Conservation (phyloP, 2,329 filamentous ascomycete genomes). For the Trichophyton benhamiae region DNA sequence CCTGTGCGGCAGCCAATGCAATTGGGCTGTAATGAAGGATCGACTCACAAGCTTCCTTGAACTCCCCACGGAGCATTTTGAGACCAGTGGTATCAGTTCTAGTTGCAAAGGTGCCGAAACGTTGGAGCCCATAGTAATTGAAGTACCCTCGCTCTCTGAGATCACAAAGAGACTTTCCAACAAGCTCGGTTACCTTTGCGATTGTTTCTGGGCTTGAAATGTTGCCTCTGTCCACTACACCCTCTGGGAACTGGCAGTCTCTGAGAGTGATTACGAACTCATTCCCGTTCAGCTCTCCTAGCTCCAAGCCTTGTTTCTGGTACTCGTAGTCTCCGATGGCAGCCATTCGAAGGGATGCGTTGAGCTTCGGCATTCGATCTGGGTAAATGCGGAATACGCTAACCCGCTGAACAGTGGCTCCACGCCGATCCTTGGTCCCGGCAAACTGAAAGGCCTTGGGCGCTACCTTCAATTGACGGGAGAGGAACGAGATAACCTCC, state of each 20-base stretch:
- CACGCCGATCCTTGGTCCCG: conserved; percentile 82
- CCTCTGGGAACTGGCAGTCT: conserved; percentile 56
- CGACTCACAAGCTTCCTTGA: conserved; percentile 63
- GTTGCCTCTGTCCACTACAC: conserved; percentile 13
- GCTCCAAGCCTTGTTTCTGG: conserved; percentile 55
- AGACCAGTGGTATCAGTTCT: conserved; percentile 77
- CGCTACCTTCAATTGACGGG: conserved; percentile 57
- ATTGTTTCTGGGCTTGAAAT: conserved; percentile 33
- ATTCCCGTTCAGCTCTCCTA: conserved; percentile 79
- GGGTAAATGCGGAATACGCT: conserved; percentile 51
- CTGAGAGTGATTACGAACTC: conserved; percentile 88
- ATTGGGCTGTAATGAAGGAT: conserved; percentile 62
- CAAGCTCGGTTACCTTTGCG: conserved; percentile 35
- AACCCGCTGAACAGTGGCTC: conserved; percentile 71
- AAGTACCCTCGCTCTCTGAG: conserved; percentile 71
- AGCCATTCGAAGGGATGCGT: conserved; percentile 48
- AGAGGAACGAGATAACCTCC: conserved; percentile 70
- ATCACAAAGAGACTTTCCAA: conserved; percentile 47
- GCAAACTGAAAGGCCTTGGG: conserved; percentile 65
- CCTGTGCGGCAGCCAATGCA: conserved; percentile 45
- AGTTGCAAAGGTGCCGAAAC: conserved; percentile 78
- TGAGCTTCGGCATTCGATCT: conserved; percentile 53
- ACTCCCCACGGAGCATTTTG: conserved; percentile 70
- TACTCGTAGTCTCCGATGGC: conserved; percentile 72
- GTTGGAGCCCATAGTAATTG: conserved; percentile 96